Evolutionary conservation across 2,329 filamentous ascomycete species (phyloP).

Genomic region (Xylariomycetidae sp.): DNA sequence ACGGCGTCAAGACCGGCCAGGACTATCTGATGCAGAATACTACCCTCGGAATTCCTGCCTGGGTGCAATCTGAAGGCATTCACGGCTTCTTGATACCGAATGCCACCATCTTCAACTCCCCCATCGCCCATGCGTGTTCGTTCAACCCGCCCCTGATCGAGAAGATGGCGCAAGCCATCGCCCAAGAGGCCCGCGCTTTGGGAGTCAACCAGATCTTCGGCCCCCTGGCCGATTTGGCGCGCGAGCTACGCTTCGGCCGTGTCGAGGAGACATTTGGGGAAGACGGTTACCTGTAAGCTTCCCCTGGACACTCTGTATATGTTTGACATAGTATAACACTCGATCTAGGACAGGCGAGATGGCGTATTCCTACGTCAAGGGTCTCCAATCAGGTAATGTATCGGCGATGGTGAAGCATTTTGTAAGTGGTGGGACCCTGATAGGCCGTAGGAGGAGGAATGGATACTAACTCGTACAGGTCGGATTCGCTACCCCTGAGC

Average conservation of each 20-base stretch:
- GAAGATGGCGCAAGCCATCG: slow-evolving; percentile 64
- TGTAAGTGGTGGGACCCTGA: too few species aligned
- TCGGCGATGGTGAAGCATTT: slow-evolving; percentile 74
- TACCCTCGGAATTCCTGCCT: slow-evolving; percentile 64
- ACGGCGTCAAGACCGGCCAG: slow-evolving; percentile 60
- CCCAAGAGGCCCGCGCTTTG: slow-evolving; percentile 59
- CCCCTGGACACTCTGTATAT: not conserved
- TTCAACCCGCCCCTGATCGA: slow-evolving; percentile 62
- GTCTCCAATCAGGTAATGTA: slow-evolving; percentile 61
- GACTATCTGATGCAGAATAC: slow-evolving; percentile 66
- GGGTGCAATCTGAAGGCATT: slow-evolving; percentile 70
- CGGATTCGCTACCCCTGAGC: slow-evolving; percentile 64
- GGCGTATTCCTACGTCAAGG: slow-evolving; percentile 51
- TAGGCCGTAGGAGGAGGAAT: too few species aligned
- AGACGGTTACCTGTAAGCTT: slow-evolving; percentile 54
- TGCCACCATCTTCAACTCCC: slow-evolving; percentile 75
- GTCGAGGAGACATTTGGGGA: slow-evolving; percentile 73
- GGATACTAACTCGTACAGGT: slow-evolving; percentile 32
- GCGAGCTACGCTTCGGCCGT: slow-evolving; percentile 66
- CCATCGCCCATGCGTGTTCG: slow-evolving; percentile 67
- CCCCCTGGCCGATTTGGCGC: slow-evolving; percentile 65
- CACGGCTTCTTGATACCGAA: slow-evolving; percentile 69
- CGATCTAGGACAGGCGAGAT: slow-evolving; percentile 53
- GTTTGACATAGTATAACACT: slow-evolving; percentile 6
- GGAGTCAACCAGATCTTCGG: slow-evolving; percentile 72